A percentile compares a stretch with the other conserved stretches of the same genome.
phyloP scores from a whole-genome alignment of 768 basidiomycete species.

The Rhizopogon rudus region DNA sequence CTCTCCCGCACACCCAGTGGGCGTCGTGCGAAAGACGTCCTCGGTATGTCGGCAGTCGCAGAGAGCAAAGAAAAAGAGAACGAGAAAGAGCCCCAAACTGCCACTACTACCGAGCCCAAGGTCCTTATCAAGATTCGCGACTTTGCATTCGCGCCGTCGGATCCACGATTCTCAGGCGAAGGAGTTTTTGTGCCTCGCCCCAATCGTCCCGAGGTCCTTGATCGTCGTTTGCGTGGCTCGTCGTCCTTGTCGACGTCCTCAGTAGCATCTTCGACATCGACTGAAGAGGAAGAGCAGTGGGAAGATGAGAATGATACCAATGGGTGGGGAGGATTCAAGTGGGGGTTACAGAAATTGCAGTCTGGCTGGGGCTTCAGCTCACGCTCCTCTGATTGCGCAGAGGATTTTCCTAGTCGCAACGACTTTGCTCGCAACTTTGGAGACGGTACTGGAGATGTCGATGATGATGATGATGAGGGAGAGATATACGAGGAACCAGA shows the following conservation, averaged over 20 bases:
- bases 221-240: conserved; percentile 26
- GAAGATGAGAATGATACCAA: conserved; percentile 23
- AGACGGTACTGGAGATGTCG: conserved; percentile 22
- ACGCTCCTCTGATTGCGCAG: conserved; percentile 5
- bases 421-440: conserved; percentile 49
- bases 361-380: conserved; percentile 30
- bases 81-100: background rate
- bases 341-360: conserved; percentile 34
- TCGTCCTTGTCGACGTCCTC: conserved; percentile 16
- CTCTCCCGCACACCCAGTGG: conserved; percentile 15
- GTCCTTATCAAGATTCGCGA: conserved; percentile 43
- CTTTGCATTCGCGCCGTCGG: conserved; percentile 37
- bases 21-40: conserved; percentile 11
- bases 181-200: conserved; percentile 37
- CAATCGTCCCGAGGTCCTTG: conserved; percentile 28
- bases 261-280: conserved; percentile 14
- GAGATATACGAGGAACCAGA: conserved; percentile 32
- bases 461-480: conserved; percentile 15
- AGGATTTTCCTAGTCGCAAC: conserved; percentile 29
- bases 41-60: conserved; percentile 11
- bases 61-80: conserved; percentile 5
- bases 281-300: conserved; percentile 17
- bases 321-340: conserved; percentile 37
- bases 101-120: background rate
- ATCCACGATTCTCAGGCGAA: conserved; percentile 38